These are phyloP conservation scores for Eucalyptus pumila DNA, from an alignment of 345 rosid genomes.

Conservation along the genomic window DNA sequence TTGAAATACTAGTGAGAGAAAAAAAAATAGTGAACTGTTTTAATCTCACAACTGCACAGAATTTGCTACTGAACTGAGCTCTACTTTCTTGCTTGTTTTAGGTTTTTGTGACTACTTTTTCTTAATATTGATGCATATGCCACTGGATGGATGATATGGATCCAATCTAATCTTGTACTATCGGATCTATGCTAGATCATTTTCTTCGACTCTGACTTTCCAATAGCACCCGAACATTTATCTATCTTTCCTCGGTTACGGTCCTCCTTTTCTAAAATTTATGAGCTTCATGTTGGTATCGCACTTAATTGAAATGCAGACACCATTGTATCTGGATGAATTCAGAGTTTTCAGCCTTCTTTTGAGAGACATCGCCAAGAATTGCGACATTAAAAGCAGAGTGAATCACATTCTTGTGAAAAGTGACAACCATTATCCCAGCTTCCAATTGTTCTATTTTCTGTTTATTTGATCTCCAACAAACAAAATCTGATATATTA, in stretches of 20 bases:
- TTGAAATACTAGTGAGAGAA: no score
- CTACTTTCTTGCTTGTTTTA: neutral
- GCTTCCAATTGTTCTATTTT: neutral
- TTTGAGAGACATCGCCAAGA: conserved; percentile 19
- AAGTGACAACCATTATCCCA: neutral
- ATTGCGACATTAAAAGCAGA: neutral
- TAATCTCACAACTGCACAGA: no score
- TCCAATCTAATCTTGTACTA: neutral
- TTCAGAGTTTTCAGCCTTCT: conserved; percentile 50
- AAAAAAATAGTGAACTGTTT: no score
- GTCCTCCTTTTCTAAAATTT: neutral
- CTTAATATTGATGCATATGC: neutral
- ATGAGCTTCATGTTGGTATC: conserved; percentile 43
- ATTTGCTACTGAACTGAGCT: neutral
- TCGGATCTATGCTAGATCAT: neutral
- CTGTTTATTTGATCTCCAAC: neutral
- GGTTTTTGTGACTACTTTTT: neutral
- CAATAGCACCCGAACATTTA: neutral
- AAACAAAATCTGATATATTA: neutral
- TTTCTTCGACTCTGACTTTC: neutral
- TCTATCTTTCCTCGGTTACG: neutral
- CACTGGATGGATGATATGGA: neutral
- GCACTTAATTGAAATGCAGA: conserved; percentile 83
- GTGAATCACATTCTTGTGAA: neutral
- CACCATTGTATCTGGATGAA: conserved; percentile 65